Conservation (phyloP, 768 basidiomycete species). For the Chalciporus sphaerocephalus region DNA sequence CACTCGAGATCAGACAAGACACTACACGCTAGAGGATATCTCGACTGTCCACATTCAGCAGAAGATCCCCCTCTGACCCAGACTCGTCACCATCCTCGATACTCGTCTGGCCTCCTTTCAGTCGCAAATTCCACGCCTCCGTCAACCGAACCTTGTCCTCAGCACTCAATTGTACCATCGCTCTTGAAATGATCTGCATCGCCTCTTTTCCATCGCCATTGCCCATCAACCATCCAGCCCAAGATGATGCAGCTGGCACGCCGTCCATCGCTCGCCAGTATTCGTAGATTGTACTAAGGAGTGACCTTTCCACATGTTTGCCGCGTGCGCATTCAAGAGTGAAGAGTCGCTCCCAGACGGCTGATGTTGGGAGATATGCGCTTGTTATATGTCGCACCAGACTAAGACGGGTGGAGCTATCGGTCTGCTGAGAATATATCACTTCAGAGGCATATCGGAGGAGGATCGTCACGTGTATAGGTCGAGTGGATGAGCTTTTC, state of each 20-base stretch:
- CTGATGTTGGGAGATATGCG: conserved; percentile 40
- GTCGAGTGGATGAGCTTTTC: conserved; percentile 34
- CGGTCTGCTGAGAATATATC: conserved; percentile 19
- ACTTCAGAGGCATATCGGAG: conserved; percentile 40
- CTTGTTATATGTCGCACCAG: conserved; percentile 39
- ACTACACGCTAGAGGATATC: not conserved
- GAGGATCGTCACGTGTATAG: conserved; percentile 46
- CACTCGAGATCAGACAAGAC: not conserved
- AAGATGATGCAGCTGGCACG: conserved; percentile 38
- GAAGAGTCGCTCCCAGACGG: conserved; percentile 45
- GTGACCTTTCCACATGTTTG: conserved; percentile 13
- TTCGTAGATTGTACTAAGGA: conserved; percentile 34
- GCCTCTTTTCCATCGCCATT: conserved; percentile 41
- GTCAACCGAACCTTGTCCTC: conserved; percentile 33
- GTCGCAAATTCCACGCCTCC: conserved; percentile 31
- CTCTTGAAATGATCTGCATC: conserved; percentile 34
- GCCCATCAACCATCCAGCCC: conserved; percentile 46
- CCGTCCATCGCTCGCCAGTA: conserved; percentile 40
- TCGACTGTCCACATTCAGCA: conserved; percentile 12
- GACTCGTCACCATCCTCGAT: conserved; percentile 9
- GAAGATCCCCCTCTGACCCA: conserved; percentile 12
- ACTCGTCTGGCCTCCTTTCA: conserved; percentile 10
- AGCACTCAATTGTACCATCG: conserved; percentile 24
- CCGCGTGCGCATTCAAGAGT: conserved; percentile 22
- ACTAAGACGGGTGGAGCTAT: conserved; percentile 18